Evolutionary conservation across 148 eudicot species (phyloP).

Genomic region (Rhododendron vialii): DNA sequence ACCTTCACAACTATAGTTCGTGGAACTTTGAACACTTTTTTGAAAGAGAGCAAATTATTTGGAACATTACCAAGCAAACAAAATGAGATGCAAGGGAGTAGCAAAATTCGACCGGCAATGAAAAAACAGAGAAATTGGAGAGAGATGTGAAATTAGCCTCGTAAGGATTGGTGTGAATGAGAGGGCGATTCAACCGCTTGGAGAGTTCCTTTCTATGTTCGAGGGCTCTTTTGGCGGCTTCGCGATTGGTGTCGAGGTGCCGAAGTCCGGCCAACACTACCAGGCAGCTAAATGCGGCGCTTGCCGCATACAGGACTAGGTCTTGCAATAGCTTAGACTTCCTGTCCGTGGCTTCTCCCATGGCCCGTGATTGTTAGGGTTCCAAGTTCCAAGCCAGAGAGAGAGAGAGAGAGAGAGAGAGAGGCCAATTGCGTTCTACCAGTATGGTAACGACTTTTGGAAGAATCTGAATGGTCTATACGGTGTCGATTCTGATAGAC

Average conservation of each 20-base stretch:
- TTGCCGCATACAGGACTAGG: conserved; percentile 64
- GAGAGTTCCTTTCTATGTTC: conserved; percentile 26
- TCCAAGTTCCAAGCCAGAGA: neutral
- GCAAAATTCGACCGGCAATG: neutral
- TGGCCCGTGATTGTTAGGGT: neutral
- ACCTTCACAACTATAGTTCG: neutral
- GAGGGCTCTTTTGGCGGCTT: conserved; percentile 62
- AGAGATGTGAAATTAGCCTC: neutral
- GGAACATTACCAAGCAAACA: neutral
- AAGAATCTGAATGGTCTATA: neutral
- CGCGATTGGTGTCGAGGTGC: conserved; percentile 79
- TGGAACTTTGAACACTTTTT: neutral
- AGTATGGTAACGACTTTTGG: neutral
- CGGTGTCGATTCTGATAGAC: neutral
- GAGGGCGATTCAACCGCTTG: conserved; percentile 4
- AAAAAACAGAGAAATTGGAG: neutral
- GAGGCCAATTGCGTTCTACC: neutral
- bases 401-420: neutral
- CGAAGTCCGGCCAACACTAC: conserved; percentile 61
- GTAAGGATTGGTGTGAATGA: conserved; percentile 8
- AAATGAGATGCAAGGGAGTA: too few species aligned
- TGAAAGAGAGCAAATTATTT: neutral
- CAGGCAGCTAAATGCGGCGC: conserved; percentile 73
- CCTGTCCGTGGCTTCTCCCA: neutral
- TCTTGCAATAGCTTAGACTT: conserved; percentile 62